Conservation (phyloP, 2,329 filamentous ascomycete genomes). For the Aspergillus neoniger region DNA sequence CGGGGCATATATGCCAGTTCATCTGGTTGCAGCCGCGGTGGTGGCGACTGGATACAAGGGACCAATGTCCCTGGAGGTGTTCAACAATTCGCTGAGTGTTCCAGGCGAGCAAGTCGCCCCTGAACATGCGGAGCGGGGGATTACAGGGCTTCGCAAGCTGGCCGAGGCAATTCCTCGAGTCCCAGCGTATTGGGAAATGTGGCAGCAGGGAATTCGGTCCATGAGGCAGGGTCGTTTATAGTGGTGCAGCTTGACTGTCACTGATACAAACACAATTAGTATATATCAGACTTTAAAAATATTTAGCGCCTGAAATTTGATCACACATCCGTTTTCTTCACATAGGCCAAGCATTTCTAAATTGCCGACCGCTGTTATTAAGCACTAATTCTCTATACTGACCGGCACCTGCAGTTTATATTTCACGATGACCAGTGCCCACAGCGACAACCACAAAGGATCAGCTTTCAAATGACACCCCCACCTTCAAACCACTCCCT, state of each 20-base stretch:
- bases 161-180: conserved; percentile 17
- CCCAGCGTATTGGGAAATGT: conserved; percentile 26
- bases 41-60: conserved; percentile 35
- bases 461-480: neutral
- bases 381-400: too few species aligned
- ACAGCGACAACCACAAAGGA: too few species aligned
- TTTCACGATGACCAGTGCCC: too few species aligned
- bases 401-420: too few species aligned
- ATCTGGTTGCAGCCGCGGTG: conserved; percentile 34
- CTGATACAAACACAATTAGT: too few species aligned
- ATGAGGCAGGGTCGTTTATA: neutral
- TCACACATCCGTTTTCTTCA: too few species aligned
- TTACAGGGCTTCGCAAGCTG: conserved; percentile 24
- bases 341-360: too few species aligned
- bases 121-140: conserved; percentile 30
- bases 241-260: too few species aligned
- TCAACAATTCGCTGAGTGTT: conserved; percentile 31
- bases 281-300: too few species aligned
- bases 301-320: too few species aligned
- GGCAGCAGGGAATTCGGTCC: neutral
- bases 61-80: conserved; percentile 37
- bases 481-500: neutral
- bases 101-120: conserved; percentile 22
- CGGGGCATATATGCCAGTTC: conserved; percentile 36
- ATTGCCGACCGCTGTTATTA: too few species aligned